phyloP scores from a whole-genome alignment of 345 rosid genomes.

The Clarkia xantiana region DNA sequence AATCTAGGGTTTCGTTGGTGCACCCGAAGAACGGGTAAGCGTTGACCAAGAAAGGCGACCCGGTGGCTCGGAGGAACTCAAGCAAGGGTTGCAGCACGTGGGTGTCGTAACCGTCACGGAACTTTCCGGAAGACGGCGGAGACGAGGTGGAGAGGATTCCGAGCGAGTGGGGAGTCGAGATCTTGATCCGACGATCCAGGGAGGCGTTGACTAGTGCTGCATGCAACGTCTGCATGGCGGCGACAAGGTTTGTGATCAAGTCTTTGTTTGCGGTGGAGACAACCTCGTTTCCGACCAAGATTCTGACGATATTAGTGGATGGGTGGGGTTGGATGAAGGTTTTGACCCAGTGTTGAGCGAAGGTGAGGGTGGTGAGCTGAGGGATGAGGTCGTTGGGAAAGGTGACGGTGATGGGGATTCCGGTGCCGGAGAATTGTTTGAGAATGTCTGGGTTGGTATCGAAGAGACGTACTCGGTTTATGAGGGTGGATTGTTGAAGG shows the following conservation, averaged over 20 bases:
- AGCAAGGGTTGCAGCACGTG: slow-evolving; percentile 62
- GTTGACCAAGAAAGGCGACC: slow-evolving; percentile 65
- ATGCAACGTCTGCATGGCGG: slow-evolving; percentile 66
- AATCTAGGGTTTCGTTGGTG: slow-evolving; percentile 47
- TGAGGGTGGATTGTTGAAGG: slow-evolving; percentile 48
- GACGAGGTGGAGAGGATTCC: slow-evolving; percentile 53
- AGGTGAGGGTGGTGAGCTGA: slow-evolving; percentile 30
- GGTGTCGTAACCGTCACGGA: slow-evolving; percentile 45
- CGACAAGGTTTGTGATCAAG: slow-evolving; percentile 34
- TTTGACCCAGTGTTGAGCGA: slow-evolving; percentile 51
- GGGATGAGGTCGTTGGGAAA: slow-evolving; percentile 67
- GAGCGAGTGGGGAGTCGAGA: slow-evolving; percentile 73
- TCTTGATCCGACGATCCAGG: slow-evolving; percentile 44
- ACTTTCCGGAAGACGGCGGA: slow-evolving; percentile 63
- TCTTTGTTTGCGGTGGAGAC: slow-evolving; percentile 36
- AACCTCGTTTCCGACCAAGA: slow-evolving; percentile 81
- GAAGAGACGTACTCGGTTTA: slow-evolving; percentile 58
- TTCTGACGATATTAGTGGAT: slow-evolving; percentile 51
- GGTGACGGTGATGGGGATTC: slow-evolving; percentile 42
- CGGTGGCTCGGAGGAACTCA: slow-evolving; percentile 46
- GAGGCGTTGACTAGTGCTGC: slow-evolving; percentile 44
- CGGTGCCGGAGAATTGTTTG: slow-evolving; percentile 56
- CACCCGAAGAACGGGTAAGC: slow-evolving; percentile 81
- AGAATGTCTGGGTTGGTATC: slow-evolving; percentile 41
- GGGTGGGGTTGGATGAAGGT: slow-evolving; percentile 46